phyloP scores from a whole-genome alignment of 2,329 filamentous ascomycete species.

The Fusarium bactridioides region DNA sequence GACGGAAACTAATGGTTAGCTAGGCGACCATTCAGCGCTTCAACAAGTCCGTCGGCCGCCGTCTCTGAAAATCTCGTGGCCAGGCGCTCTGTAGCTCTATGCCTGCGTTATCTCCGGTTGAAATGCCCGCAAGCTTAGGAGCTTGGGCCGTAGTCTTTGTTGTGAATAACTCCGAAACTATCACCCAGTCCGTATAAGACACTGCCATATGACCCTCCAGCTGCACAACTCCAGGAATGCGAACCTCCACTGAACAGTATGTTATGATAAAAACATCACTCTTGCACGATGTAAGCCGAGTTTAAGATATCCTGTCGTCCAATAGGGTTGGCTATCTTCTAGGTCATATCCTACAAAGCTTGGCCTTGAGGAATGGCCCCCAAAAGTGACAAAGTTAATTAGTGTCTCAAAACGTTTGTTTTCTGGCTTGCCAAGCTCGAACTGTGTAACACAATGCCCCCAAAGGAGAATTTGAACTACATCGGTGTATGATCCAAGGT shows the following conservation, averaged over 20 bases:
- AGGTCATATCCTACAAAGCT: neutral
- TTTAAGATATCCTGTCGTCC: neutral
- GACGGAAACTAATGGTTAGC: slow-evolving; percentile 6
- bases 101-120: neutral
- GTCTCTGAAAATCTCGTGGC: neutral
- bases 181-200: neutral
- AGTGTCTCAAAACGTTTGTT: slow-evolving; percentile 20
- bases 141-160: neutral
- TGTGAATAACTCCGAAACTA: neutral
- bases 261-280: neutral
- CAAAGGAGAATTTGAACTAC: neutral
- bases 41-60: neutral
- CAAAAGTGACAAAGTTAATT: slow-evolving; percentile 5
- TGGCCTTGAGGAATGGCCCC: neutral
- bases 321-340: neutral
- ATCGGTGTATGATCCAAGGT: neutral
- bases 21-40: neutral
- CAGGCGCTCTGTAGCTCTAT: neutral
- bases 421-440: neutral
- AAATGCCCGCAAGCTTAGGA: neutral
- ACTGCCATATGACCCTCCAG: neutral
- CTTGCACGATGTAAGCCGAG: neutral
- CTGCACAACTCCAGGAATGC: slow-evolving; percentile 7
- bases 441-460: neutral
- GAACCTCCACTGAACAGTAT: neutral